phyloP scores from a whole-genome alignment of 345 rosid species.

The Conringia planisiliqua region DNA sequence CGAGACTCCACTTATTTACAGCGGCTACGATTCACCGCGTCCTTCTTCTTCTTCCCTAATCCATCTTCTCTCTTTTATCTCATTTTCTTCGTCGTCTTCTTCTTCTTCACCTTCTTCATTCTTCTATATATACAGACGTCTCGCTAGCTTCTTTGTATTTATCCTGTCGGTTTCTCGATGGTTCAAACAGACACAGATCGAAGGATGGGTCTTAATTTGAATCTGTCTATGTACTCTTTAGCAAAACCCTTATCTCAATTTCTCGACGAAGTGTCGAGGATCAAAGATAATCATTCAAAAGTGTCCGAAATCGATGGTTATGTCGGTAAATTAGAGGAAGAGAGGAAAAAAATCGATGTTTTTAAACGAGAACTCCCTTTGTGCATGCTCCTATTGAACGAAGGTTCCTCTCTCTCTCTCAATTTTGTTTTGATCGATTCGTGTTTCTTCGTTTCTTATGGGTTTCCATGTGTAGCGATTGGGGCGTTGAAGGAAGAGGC shows the following conservation, averaged over 20 bases:
- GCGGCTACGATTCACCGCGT: slow-evolving; percentile 29
- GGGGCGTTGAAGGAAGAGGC: slow-evolving; percentile 52
- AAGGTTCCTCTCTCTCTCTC: slow-evolving; percentile 41
- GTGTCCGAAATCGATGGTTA: slow-evolving; percentile 48
- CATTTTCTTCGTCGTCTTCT: slow-evolving; percentile 4
- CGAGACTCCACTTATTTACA: slow-evolving; percentile 30
- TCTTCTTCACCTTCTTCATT: slow-evolving; percentile 23
- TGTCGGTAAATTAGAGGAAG: slow-evolving; percentile 55
- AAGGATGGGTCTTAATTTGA: slow-evolving; percentile 62
- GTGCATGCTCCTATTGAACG: slow-evolving; percentile 63
- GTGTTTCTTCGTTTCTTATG: background rate
- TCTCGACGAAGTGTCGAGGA: slow-evolving; percentile 44
- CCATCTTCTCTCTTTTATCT: slow-evolving; percentile 13
- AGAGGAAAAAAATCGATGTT: slow-evolving; percentile 63
- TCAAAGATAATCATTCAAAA: slow-evolving; percentile 37
- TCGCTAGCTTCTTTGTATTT: slow-evolving; percentile 24
- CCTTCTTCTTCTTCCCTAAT: slow-evolving; percentile 46
- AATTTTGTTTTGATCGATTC: background rate
- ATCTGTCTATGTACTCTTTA: slow-evolving; percentile 47
- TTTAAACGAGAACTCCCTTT: slow-evolving; percentile 79
- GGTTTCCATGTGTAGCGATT: slow-evolving; percentile 43
- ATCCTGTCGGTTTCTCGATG: slow-evolving; percentile 34
- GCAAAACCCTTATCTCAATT: slow-evolving; percentile 50
- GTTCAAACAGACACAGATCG: slow-evolving; percentile 31
- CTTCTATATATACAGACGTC: slow-evolving; percentile 22